Evolutionary conservation across 139 green algal species (phyloP), one percentile per base, ranked within the genome.

Genomic region (Zygnema circumcarinatum): DNA sequence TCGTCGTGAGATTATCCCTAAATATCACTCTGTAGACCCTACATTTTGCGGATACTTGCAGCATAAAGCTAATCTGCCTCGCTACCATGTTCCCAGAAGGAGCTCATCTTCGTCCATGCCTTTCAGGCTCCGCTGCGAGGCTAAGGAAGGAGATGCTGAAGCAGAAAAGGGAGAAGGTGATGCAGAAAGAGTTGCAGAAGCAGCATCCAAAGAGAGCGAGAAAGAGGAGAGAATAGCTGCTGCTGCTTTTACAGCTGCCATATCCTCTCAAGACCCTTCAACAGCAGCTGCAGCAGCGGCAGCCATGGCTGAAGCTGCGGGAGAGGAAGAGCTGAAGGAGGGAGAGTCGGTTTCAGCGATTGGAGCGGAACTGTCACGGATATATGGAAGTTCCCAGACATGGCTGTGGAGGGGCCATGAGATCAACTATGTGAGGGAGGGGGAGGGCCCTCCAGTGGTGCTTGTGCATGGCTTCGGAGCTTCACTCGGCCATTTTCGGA

Each of bases 401-500:
- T 88, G 82, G 82, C 2, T 11, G 2, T 88, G 82, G 82, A 2
- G 2, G 11, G 73, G 82, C n/a, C 73, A 88, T 33, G 11, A 56
- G 36, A 87, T 88, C 62, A 88, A 88, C 67, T 88, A 88, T 69
- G 82, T 88, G 22, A 75, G 22, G 32, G 16, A 47, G 2, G 82
- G 82, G 7, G 22, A 31, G 20, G 84, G 84, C 25, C 94, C 95
- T 7, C 85, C 94, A 2, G 82, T 98, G 3, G 79, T 99, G 83
- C 91, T 99, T 41, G 94, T 98, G 41, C 96, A 99, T 84, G 96
- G 96, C 42, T 99, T 99, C 86, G 96, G 96, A n/a, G 96, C 97
- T 1, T 98, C 98, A 81, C 92, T 93, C 11, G 95, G 98, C 83
- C 96, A 99, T 85, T 99, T 94, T 92, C 91, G 96, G 0, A 92